phyloP scores from a whole-genome alignment of 179 eudicot species.

The Corrigiola litoralis region DNA sequence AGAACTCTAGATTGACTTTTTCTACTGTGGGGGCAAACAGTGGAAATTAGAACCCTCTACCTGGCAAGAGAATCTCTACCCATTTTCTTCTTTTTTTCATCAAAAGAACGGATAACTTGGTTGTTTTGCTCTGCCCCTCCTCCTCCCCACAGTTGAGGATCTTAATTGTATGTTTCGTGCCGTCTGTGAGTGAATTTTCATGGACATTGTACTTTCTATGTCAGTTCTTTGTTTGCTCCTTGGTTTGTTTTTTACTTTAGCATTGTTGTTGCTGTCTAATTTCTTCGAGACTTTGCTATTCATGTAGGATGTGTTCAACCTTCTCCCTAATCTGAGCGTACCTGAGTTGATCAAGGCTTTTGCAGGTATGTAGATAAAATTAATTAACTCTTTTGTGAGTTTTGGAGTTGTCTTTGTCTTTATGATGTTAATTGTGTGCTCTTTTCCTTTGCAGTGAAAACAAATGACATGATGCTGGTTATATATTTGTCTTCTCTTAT shows the following conservation, averaged over 20 bases:
- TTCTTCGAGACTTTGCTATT: not conserved
- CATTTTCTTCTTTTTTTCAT: too few relatives aligned
- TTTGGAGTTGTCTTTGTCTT: not conserved
- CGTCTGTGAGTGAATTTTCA: too few relatives aligned
- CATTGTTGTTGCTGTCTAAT: not conserved
- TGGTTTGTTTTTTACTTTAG: not conserved
- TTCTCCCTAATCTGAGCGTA: conserved; percentile 81
- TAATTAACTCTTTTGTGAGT: not conserved
- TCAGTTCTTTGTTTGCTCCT: not conserved
- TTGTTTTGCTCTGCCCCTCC: too few relatives aligned
- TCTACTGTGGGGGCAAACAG: too few relatives aligned
- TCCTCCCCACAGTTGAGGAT: too few relatives aligned
- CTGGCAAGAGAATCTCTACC: too few relatives aligned
- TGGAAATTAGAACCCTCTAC: too few relatives aligned
- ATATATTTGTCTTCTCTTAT: conserved; percentile 89
- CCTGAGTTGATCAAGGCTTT: conserved; percentile 75
- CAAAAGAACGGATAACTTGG: too few relatives aligned
- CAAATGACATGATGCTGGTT: conserved; percentile 97
- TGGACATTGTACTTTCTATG: too few relatives aligned
- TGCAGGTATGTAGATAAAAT: conserved; percentile 42
- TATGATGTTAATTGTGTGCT: not conserved
- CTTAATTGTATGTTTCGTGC: too few relatives aligned
- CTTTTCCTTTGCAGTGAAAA: conserved; percentile 59
- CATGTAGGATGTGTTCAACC: conserved; percentile 79
- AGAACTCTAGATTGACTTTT: too few relatives aligned